Percentiles rank a stretch among this genome's conserved stretches.
Conservation (phyloP, 805 yeast species). For the Candida koratica region DNA sequence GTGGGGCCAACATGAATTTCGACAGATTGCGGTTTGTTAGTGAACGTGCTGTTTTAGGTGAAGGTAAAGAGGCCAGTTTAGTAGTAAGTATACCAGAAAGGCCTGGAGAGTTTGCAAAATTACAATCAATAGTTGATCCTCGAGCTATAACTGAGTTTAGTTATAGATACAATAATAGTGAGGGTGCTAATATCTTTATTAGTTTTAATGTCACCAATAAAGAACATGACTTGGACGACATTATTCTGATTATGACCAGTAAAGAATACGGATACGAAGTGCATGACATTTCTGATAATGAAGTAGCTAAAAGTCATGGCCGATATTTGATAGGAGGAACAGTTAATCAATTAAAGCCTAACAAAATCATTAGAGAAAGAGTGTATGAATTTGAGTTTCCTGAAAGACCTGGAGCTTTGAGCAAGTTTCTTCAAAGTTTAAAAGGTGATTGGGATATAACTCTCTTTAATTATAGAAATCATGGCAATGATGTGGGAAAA, state of each 20-base stretch:
- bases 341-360: constrained; percentile 30
- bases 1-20: constrained; percentile 98
- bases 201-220: constrained; percentile 82
- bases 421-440: constrained; percentile 68
- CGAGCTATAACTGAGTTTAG: constrained; percentile 92
- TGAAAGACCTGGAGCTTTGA: constrained; percentile 93
- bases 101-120: constrained; percentile 82
- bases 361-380: constrained; percentile 65
- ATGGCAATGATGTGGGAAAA: constrained; percentile 92
- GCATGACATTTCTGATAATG: constrained; percentile 84
- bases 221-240: constrained; percentile 63
- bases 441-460: constrained; percentile 87
- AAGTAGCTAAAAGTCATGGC: constrained; percentile 94
- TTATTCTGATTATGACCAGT: constrained; percentile 54
- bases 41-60: constrained; percentile 98
- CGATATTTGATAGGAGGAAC: constrained; percentile 91
- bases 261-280: constrained; percentile 64
- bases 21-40: constrained; percentile 93
- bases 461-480: constrained; percentile 93
- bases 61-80: constrained; percentile 92
- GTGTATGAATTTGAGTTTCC: constrained; percentile 90
- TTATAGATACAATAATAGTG: constrained; percentile 62
- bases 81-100: constrained; percentile 86
- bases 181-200: constrained; percentile 74
- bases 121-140: constrained; percentile 78